Conservation (phyloP, 139 green algal species). For the Chlamydomonas urium region DNA sequence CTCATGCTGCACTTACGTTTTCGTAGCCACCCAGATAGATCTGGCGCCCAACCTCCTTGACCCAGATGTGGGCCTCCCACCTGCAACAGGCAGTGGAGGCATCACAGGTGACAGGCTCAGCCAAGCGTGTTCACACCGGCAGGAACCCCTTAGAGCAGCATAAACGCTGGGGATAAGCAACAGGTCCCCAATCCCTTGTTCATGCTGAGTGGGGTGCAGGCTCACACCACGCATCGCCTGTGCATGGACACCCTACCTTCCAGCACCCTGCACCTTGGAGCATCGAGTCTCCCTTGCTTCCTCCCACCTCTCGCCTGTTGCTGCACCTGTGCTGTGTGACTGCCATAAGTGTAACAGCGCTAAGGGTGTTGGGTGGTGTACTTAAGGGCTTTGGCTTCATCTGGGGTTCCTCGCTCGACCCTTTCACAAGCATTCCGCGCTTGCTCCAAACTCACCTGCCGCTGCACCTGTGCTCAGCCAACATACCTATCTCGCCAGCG, state of each 20-base stretch:
- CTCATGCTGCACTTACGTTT: constrained; percentile 2
- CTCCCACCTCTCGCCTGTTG: too few species aligned
- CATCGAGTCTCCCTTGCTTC: too few species aligned
- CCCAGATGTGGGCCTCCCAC: constrained; percentile 84
- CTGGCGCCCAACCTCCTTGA: constrained; percentile 79
- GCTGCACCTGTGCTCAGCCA: too few species aligned
- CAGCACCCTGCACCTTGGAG: not conserved
- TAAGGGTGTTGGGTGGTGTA: not conserved
- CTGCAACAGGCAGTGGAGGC: constrained; percentile 3
- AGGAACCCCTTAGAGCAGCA: not conserved
- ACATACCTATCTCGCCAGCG: not conserved
- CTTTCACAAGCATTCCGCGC: too few species aligned
- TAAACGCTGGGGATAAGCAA: not conserved
- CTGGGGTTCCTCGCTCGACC: not conserved
- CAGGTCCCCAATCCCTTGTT: not conserved
- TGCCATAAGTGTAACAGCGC: not conserved
- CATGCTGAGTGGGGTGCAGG: not conserved
- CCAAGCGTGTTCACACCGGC: too few species aligned
- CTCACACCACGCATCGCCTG: not conserved
- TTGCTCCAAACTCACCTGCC: too few species aligned
- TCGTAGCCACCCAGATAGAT: constrained; percentile 58
- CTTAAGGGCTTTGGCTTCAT: not conserved
- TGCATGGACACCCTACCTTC: not conserved
- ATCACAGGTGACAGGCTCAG: not conserved
- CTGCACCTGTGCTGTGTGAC: too few species aligned